Evolutionary conservation across 2,329 filamentous ascomycete species (phyloP).

Genomic region (Diplodia scrobiculata): DNA sequence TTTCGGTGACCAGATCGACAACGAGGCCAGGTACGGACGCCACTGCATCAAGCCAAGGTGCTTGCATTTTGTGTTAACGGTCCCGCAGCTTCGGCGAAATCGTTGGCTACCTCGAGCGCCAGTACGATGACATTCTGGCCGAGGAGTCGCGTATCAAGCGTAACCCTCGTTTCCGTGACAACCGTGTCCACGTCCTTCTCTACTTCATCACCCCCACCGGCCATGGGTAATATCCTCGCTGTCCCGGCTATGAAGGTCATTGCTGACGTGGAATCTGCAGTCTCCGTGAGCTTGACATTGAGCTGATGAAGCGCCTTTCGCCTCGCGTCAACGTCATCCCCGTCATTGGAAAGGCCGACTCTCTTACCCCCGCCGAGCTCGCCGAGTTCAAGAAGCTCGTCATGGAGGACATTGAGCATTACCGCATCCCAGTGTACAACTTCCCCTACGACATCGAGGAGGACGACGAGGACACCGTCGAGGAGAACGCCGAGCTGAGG

Average conservation of each 20-base stretch:
- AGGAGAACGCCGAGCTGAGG: slow-evolving; percentile 96
- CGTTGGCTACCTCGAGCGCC: slow-evolving; percentile 95
- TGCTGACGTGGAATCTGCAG: slow-evolving; percentile 51
- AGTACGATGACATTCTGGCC: slow-evolving; percentile 98
- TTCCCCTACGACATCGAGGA: slow-evolving; percentile 99
- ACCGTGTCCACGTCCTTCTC: slow-evolving; percentile 95
- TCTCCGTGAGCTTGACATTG: slow-evolving; percentile 97
- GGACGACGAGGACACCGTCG: slow-evolving; percentile 98
- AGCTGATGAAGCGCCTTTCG: slow-evolving; percentile 98
- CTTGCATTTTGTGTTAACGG: neutral
- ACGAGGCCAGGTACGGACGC: slow-evolving; percentile 82
- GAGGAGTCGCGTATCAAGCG: slow-evolving; percentile 99
- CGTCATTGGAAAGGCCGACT: slow-evolving; percentile 97
- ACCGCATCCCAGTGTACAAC: slow-evolving; percentile 99
- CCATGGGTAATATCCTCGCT: slow-evolving; percentile 65
- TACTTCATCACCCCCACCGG: slow-evolving; percentile 99
- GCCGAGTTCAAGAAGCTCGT: slow-evolving; percentile 99
- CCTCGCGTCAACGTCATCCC: slow-evolving; percentile 98
- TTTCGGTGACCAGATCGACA: slow-evolving; percentile 98
- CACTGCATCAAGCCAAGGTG: slow-evolving; percentile 19
- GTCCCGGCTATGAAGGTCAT: neutral
- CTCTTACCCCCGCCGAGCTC: slow-evolving; percentile 91
- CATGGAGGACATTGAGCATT: slow-evolving; percentile 99
- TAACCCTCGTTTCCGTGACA: slow-evolving; percentile 99
- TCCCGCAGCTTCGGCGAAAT: slow-evolving; percentile 85